These are phyloP conservation scores for Leavenworthia alabamica DNA, from an alignment of 345 rosid genomes.

Conservation along the genomic window DNA sequence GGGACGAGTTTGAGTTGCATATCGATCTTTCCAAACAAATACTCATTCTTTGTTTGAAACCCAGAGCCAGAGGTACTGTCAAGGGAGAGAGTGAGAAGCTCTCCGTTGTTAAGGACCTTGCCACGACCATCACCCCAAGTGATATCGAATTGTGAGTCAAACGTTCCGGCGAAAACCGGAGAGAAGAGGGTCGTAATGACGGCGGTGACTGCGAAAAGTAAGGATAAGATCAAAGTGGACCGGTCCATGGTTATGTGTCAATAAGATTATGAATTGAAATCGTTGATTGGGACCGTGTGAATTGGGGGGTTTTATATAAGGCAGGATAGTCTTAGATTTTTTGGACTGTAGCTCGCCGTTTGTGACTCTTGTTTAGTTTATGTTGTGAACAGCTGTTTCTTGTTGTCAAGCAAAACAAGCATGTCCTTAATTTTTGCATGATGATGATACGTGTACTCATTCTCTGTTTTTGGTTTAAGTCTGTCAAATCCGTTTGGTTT, in stretches of 20 bases:
- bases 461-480: constrained; percentile 6
- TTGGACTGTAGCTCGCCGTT: constrained; percentile 26
- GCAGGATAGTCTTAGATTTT: constrained; percentile 4
- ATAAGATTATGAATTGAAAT: constrained; percentile 9
- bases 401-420: constrained; percentile 11
- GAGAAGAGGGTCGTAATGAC: constrained; percentile 4
- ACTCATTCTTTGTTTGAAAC: constrained; percentile 50
- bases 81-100: constrained; percentile 52
- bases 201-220: constrained; percentile 17
- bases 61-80: constrained; percentile 59
- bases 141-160: constrained; percentile 40
- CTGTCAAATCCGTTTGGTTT: neutral
- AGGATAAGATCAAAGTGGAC: constrained; percentile 23
- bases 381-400: constrained; percentile 19
- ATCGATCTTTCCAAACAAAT: constrained; percentile 48
- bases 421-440: constrained; percentile 9
- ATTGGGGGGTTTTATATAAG: constrained; percentile 23
- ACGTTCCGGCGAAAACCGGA: constrained; percentile 33
- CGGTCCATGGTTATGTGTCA: constrained; percentile 27
- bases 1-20: constrained; percentile 58
- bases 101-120: constrained; percentile 47
- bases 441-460: constrained; percentile 13
- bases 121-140: constrained; percentile 63
- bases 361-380: constrained; percentile 26
- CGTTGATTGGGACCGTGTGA: constrained; percentile 27